Evolutionary conservation across 371 early-diverging fungal genomes (phyloP).

Genomic region (Sporodiniella umbellata): DNA sequence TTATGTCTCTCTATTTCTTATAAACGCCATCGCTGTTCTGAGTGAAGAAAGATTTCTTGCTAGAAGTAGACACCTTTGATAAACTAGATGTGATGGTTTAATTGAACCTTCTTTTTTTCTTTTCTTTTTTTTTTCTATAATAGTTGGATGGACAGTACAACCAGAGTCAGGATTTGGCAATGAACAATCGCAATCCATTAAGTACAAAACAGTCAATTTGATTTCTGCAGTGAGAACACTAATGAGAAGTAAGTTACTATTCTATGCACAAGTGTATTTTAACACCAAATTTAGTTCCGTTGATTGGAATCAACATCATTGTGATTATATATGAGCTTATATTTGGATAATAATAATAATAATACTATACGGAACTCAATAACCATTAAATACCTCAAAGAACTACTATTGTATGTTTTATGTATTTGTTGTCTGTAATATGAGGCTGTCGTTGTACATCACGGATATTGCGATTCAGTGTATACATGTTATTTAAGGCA

Average conservation of each 20-base stretch:
- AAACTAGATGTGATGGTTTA: no score
- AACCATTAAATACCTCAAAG: constrained; percentile 63
- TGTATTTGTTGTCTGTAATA: neutral
- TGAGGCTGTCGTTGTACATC: no score
- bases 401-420: constrained; percentile 40
- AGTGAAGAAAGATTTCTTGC: constrained; percentile 95
- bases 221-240: constrained; percentile 91
- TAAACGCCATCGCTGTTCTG: constrained; percentile 91
- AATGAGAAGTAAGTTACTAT: constrained; percentile 72
- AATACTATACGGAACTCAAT: no score
- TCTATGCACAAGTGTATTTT: neutral
- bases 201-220: constrained; percentile 79
- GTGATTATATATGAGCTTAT: constrained; percentile 85
- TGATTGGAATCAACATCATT: constrained; percentile 77
- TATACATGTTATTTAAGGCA: no score
- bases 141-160: constrained; percentile 70
- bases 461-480: no score
- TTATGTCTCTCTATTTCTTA: constrained; percentile 74
- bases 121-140: neutral
- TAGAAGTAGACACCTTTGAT: constrained; percentile 76
- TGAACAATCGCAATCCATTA: constrained; percentile 66
- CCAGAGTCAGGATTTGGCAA: constrained; percentile 66
- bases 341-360: constrained; percentile 55
- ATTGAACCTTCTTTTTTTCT: no score
- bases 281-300: constrained; percentile 60